Conservation (phyloP, 495 filamentous ascomycete genomes). For the Neurospora tetraspora region DNA sequence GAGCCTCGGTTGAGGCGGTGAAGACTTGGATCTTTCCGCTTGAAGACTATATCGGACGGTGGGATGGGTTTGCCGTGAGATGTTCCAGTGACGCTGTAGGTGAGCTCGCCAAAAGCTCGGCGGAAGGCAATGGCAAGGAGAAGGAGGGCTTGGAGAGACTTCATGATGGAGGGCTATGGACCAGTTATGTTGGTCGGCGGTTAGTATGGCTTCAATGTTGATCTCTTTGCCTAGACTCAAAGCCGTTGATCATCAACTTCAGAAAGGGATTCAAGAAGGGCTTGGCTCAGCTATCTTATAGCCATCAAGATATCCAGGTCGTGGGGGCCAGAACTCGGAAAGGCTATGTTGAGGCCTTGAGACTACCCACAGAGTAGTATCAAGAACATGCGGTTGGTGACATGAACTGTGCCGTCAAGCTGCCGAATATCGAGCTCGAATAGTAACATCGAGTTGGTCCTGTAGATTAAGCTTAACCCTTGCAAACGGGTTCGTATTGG, state of each 20-base stretch:
- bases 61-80: background rate
- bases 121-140: background rate
- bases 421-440: background rate
- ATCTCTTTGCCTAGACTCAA: background rate
- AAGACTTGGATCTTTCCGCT: background rate
- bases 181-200: too few relatives aligned
- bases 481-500: background rate
- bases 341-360: too few relatives aligned
- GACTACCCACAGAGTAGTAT: background rate
- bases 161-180: background rate
- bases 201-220: background rate
- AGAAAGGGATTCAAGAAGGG: background rate
- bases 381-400: background rate
- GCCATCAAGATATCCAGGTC: background rate
- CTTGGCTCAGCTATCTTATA: background rate
- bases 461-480: background rate
- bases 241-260: too few relatives aligned
- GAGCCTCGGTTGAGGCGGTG: background rate
- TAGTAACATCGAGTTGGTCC: background rate
- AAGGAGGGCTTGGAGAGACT: background rate
- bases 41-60: background rate
- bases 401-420: background rate
- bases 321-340: background rate
- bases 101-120: background rate
- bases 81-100: background rate